These are phyloP conservation scores for Endogone sp. DNA, from an alignment of 192 early-diverging fungal genomes.

Conservation along the genomic window DNA sequence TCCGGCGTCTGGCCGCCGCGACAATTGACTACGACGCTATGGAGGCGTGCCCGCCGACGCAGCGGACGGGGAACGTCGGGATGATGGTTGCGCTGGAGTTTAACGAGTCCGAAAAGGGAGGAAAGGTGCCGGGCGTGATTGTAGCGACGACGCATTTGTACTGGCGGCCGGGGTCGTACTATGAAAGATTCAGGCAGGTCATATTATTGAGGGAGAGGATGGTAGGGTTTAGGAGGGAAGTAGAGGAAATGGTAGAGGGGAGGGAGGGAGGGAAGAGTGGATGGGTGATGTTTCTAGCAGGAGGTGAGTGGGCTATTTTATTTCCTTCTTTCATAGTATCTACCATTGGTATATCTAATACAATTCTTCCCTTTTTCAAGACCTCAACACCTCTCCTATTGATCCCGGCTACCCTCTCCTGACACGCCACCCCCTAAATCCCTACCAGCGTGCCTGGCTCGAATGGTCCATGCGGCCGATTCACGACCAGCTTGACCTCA, in stretches of 20 bases:
- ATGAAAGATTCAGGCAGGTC: constrained; percentile 26
- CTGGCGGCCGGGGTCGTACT: constrained; percentile 29
- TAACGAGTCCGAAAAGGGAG: not conserved
- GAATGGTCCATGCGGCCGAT: constrained; percentile 11
- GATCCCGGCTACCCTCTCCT: constrained; percentile 18
- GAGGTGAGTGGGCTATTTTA: not conserved
- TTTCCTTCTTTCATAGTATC: not conserved
- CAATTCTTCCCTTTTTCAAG: not conserved
- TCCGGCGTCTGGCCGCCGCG: not conserved
- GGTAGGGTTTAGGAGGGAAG: not conserved
- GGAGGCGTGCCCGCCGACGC: constrained; percentile 4
- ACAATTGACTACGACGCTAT: constrained; percentile 25
- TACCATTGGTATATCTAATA: not conserved
- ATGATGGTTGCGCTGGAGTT: constrained; percentile 14
- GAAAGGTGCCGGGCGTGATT: constrained; percentile 8
- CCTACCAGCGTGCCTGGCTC: constrained; percentile 5
- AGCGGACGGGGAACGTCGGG: constrained; percentile 27
- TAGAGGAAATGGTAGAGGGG: not conserved
- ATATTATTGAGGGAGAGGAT: not conserved
- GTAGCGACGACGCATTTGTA: constrained; percentile 34
- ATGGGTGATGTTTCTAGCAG: not conserved
- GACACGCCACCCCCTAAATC: constrained; percentile 6
- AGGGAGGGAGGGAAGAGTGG: not conserved
- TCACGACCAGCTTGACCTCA: not conserved
- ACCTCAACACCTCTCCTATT: constrained; percentile 22